Evolutionary conservation across 2,329 filamentous ascomycete genomes (phyloP), one percentile per base, ranked within the genome.

Genomic region (Fusarium humuli): DNA sequence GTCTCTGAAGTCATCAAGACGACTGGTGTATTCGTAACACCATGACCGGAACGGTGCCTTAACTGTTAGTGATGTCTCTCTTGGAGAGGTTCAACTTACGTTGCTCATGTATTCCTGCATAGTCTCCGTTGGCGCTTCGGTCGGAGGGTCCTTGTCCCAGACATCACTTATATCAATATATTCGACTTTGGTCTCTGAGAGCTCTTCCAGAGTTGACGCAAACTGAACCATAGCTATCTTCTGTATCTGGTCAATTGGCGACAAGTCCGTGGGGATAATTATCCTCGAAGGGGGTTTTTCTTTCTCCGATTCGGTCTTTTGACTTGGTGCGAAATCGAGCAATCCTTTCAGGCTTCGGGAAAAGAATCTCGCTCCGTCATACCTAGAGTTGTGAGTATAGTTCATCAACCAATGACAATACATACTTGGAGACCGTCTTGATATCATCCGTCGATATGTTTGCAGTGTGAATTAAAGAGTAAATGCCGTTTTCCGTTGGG

Each of bases 11-110:
- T 56, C 45, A 18, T 75, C 67, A 55, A 78, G 80, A 7, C 70
- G 56, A 42, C 77, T 71, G 53, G 76, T 79, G 54, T 78, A 80
- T 10, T 79, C 78, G 65, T 78, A 77, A 53, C 77, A 79, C 54
- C 77, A 78, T 2, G 73, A 73, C 4, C 64, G 59, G 30, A 78
- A 80, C 2, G 77, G 70, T 5, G 75, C 75, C 78, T 81, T 18
- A 2, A 9, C 13, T 30, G 58, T 77, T 16, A 77, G 65, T 6
- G 13, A 16, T 3, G 29, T 14, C 12, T 22, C 40, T 25, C 11
- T 32, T 4, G 16, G 4, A 1, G 11, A 22, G 4, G 22, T 20
- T 3, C 2, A 12, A 67, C 75, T 65, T 44, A 79, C 79, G n/a
- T 77, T 59, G 30, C 60, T 60, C 61, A 81, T 72, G 25, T 76